Evolutionary conservation across 2,329 filamentous ascomycete genomes (phyloP).

Genomic region (Aspergillus piperis): DNA sequence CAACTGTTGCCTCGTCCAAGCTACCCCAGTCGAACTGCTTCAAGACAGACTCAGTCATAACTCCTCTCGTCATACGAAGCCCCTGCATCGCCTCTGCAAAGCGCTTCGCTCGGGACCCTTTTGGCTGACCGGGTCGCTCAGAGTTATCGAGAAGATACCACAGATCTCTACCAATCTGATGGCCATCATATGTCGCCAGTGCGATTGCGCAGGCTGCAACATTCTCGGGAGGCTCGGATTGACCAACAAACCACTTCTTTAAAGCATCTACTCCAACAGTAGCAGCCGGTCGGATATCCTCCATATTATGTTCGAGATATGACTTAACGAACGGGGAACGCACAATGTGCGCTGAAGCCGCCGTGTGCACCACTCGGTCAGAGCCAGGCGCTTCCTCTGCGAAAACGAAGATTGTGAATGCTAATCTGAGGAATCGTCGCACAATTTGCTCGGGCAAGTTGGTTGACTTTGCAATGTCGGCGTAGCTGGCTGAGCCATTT

Average conservation of each 20-base stretch:
- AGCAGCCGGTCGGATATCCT: background rate
- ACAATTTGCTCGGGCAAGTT: background rate
- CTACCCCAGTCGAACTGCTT: background rate
- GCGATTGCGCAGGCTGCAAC: background rate
- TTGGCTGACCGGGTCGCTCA: background rate
- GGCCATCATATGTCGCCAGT: background rate
- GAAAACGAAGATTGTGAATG: background rate
- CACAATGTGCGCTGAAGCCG: background rate
- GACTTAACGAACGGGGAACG: background rate
- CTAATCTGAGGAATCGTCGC: background rate
- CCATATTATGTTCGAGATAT: background rate
- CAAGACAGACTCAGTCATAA: background rate
- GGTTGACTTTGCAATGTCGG: background rate
- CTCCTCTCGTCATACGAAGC: background rate
- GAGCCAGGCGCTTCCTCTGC: background rate
- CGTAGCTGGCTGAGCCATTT: background rate
- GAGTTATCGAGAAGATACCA: background rate
- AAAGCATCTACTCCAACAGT: background rate
- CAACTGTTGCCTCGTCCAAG: background rate
- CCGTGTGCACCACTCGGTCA: background rate
- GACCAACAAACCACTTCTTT: background rate
- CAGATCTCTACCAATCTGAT: background rate
- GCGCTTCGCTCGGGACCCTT: background rate
- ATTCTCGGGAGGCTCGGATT: background rate
- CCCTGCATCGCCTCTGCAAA: background rate